phyloP scores from a whole-genome alignment of 2,329 filamentous ascomycete species.

The Pochonia chlamydosporia region DNA sequence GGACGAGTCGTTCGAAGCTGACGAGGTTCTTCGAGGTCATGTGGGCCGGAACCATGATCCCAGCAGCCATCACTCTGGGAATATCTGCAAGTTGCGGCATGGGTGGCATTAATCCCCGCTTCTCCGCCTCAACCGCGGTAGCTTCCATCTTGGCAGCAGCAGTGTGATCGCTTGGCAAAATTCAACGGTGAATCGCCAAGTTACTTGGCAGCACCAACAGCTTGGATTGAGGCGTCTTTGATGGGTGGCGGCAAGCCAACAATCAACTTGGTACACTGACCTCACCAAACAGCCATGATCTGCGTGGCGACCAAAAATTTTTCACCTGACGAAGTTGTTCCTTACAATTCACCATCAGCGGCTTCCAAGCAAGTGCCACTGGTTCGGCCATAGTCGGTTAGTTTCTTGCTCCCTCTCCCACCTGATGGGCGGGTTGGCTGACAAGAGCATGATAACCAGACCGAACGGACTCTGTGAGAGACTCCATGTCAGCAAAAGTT shows the following conservation, averaged over 20 bases:
- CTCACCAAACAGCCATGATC: too few relatives aligned
- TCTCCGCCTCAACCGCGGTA: neutral
- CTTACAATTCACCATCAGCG: neutral
- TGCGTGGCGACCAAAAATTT: neutral
- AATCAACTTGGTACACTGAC: too few relatives aligned
- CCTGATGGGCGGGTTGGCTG: too few relatives aligned
- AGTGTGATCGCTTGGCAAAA: neutral
- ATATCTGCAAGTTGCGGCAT: too few relatives aligned
- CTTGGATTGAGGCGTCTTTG: neutral
- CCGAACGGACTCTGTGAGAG: too few relatives aligned
- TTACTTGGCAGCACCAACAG: neutral
- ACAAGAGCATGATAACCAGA: too few relatives aligned
- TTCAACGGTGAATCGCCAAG: neutral
- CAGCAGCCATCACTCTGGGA: neutral
- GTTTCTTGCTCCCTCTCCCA: too few relatives aligned
- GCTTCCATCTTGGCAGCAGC: slow-evolving; percentile 1
- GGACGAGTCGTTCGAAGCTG: neutral
- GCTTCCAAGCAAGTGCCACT: neutral
- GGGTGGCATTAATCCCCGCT: neutral
- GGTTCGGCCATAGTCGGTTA: neutral
- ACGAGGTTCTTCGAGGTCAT: neutral
- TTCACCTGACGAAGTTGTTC: neutral
- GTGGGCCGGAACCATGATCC: neutral
- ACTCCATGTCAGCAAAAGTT: slow-evolving; percentile 2
- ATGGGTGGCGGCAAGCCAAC: too few relatives aligned